phyloP scores from a whole-genome alignment of 2,329 filamentous ascomycete genomes.

The Colletotrichum aenigma region DNA sequence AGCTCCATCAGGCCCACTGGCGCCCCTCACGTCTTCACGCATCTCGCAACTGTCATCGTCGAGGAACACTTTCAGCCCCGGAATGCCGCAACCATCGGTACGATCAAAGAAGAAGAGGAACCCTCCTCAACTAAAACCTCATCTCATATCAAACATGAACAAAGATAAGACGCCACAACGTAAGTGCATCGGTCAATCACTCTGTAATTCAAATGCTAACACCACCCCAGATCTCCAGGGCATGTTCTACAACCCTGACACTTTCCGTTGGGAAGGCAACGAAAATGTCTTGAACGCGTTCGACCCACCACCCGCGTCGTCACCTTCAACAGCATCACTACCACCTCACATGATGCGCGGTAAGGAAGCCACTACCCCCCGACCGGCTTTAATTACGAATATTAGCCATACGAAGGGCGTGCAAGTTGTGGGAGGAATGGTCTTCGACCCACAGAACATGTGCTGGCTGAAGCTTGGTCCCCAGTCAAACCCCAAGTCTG shows the following conservation, averaged over 20 bases:
- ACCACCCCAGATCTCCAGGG: constrained; percentile 75
- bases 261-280: constrained; percentile 94
- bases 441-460: constrained; percentile 97
- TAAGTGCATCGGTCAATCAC: constrained; percentile 48
- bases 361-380: constrained; percentile 63
- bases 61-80: constrained; percentile 50
- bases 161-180: constrained; percentile 78
- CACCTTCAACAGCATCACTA: constrained; percentile 56
- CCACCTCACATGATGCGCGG: constrained; percentile 51
- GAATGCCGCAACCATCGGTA: constrained; percentile 44
- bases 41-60: constrained; percentile 54
- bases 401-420: constrained; percentile 84
- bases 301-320: constrained; percentile 64
- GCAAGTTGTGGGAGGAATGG: constrained; percentile 96
- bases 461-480: constrained; percentile 87
- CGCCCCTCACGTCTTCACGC: constrained; percentile 60
- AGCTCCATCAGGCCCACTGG: constrained; percentile 57
- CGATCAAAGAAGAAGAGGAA: constrained; percentile 63
- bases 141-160: constrained; percentile 85
- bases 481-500: constrained; percentile 49
- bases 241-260: constrained; percentile 92
- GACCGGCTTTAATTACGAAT: constrained; percentile 87
- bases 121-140: constrained; percentile 72
- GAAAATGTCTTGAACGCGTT: constrained; percentile 84
- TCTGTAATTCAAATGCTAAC: constrained; percentile 30